phyloP scores from a whole-genome alignment of 768 basidiomycete genomes.

The Auriscalpium orientale region DNA sequence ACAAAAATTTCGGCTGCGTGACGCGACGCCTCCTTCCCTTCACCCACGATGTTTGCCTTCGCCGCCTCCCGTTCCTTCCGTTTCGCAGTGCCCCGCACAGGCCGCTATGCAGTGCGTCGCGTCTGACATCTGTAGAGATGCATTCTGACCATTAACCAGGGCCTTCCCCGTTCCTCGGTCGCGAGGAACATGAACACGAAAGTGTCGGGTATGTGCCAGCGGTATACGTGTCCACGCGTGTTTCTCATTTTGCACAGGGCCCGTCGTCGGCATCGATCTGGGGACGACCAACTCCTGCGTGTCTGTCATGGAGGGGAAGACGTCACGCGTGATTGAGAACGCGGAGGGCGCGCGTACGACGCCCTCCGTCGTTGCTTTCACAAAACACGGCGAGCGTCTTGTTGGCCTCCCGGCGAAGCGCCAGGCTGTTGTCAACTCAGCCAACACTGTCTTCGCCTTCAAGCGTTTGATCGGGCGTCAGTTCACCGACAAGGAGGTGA shows the following conservation, averaged over 20 bases:
- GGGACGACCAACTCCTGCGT: slow-evolving; percentile 92
- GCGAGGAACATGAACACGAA: slow-evolving; percentile 95
- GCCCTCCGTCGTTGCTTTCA: slow-evolving; percentile 97
- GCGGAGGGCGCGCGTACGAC: slow-evolving; percentile 96
- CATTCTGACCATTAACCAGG: slow-evolving; percentile 30
- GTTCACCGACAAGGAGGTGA: slow-evolving; percentile 88
- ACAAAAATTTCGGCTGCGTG: slow-evolving; percentile 3
- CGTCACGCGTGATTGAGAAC: slow-evolving; percentile 93
- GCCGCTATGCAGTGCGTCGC: slow-evolving; percentile 52
- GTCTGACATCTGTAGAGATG: background rate
- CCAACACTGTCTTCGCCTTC: slow-evolving; percentile 91
- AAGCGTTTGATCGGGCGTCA: slow-evolving; percentile 93
- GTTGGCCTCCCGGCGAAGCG: slow-evolving; percentile 96
- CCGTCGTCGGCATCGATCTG: slow-evolving; percentile 95
- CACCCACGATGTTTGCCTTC: slow-evolving; percentile 50
- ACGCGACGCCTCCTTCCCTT: slow-evolving; percentile 27
- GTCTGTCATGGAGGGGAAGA: slow-evolving; percentile 93
- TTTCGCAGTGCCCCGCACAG: slow-evolving; percentile 48
- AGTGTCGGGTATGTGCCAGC: slow-evolving; percentile 59
- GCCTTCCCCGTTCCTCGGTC: slow-evolving; percentile 62
- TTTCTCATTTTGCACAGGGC: slow-evolving; percentile 37
- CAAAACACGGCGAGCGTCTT: slow-evolving; percentile 94
- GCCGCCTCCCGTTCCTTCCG: slow-evolving; percentile 59
- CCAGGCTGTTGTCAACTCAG: slow-evolving; percentile 91
- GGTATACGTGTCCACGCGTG: background rate